A percentile compares a stretch with the other conserved stretches of the same genome.
These are phyloP conservation scores for Kodamaea anthophila DNA, from an alignment of 1,139 yeast genomes.

Conservation along the genomic window DNA sequence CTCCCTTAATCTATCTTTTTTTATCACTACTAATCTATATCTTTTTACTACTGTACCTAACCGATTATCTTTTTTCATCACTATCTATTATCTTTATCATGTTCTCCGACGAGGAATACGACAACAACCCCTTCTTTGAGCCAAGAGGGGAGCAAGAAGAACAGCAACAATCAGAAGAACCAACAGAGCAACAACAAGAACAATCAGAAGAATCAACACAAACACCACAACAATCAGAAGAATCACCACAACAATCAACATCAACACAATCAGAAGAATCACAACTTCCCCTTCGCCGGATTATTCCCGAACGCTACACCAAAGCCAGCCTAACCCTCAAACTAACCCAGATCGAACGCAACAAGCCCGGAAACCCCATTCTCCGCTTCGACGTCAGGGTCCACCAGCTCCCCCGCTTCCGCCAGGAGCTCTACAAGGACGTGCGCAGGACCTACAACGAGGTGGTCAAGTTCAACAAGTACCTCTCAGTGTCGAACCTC, in stretches of 20 bases:
- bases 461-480: slow-evolving; percentile 68
- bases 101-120: slow-evolving; percentile 59
- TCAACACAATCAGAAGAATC: not conserved
- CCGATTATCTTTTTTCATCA: no score
- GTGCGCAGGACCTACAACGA: slow-evolving; percentile 80
- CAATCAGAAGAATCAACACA: not conserved
- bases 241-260: not conserved
- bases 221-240: slow-evolving; percentile 3
- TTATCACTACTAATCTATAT: no score
- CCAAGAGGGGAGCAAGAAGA: slow-evolving; percentile 14
- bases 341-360: slow-evolving; percentile 31
- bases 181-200: not conserved
- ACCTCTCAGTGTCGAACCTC: slow-evolving; percentile 70
- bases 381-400: slow-evolving; percentile 36
- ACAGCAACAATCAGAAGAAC: slow-evolving; percentile 3
- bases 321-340: slow-evolving; percentile 27
- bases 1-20: no score
- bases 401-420: slow-evolving; percentile 61
- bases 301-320: slow-evolving; percentile 48
- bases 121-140: slow-evolving; percentile 57
- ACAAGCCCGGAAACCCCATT: slow-evolving; percentile 42
- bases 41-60: no score
- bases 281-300: slow-evolving; percentile 29
- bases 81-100: slow-evolving; percentile 22
- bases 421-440: slow-evolving; percentile 66